Conservation (phyloP, 176 grass and related monocot genomes). For the Hsuehochloa calcarea region DNA sequence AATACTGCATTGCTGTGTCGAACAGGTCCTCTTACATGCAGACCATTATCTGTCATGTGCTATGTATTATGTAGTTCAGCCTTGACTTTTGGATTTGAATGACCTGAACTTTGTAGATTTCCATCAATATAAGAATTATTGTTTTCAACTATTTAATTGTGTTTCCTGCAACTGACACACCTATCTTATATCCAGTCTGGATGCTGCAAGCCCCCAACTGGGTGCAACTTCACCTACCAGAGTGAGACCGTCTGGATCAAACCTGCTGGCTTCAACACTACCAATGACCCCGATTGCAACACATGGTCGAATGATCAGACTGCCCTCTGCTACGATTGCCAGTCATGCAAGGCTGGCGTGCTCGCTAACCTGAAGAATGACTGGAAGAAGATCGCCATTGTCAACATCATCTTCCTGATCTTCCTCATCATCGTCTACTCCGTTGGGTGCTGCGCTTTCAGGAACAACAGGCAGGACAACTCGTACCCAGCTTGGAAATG, state of each 20-base stretch:
- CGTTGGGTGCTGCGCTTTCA: slow-evolving; percentile 81
- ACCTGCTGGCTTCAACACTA: slow-evolving; percentile 51
- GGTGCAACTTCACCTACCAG: slow-evolving; percentile 72
- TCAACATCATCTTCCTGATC: slow-evolving; percentile 84
- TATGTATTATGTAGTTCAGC: background rate
- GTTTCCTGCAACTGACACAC: slow-evolving; percentile 14
- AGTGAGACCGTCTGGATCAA: slow-evolving; percentile 69
- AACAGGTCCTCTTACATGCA: background rate
- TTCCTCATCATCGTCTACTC: slow-evolving; percentile 89
- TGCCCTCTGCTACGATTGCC: slow-evolving; percentile 72
- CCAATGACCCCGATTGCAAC: slow-evolving; percentile 49
- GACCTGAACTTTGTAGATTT: background rate
- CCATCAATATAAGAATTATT: background rate
- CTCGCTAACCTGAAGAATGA: slow-evolving; percentile 86
- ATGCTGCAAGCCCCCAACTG: slow-evolving; percentile 86
- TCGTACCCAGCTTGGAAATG: slow-evolving; percentile 57
- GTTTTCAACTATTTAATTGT: background rate
- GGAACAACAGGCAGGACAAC: slow-evolving; percentile 78
- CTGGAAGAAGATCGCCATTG: slow-evolving; percentile 85
- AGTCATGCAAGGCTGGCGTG: slow-evolving; percentile 81
- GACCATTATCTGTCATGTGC: background rate
- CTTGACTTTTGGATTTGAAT: background rate
- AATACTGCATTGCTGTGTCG: background rate
- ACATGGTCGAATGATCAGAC: slow-evolving; percentile 69
- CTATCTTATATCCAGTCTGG: slow-evolving; percentile 55